Percentiles rank a stretch among this genome's conserved stretches.
phyloP scores from a whole-genome alignment of 2,329 filamentous ascomycete species.

The Macrophomina pseudophaseolina region DNA sequence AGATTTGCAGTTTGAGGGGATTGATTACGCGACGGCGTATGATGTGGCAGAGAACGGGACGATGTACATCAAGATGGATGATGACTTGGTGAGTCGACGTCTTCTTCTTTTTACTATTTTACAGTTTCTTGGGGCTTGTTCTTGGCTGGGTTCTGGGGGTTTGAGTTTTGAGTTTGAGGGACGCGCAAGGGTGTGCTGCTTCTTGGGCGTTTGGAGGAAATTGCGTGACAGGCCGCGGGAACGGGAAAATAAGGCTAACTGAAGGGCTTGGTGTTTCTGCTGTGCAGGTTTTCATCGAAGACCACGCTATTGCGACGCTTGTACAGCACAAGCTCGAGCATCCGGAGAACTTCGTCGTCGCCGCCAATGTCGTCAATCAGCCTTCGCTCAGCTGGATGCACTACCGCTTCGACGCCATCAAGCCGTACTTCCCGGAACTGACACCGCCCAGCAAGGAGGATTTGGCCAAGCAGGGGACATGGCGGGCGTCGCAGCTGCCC shows the following conservation, averaged over 20 bases:
- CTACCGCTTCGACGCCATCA: constrained; percentile 58
- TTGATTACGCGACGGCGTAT: constrained; percentile 31
- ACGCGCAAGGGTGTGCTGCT: background rate
- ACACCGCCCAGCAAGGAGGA: constrained; percentile 30
- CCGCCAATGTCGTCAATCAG: constrained; percentile 63
- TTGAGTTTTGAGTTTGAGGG: background rate
- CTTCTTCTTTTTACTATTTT: background rate
- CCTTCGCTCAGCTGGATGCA: constrained; percentile 61
- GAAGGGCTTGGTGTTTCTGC: background rate
- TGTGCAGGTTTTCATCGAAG: constrained; percentile 45
- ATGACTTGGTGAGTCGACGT: constrained; percentile 40
- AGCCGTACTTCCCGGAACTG: constrained; percentile 60
- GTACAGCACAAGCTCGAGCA: constrained; percentile 59
- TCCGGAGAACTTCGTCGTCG: constrained; percentile 58
- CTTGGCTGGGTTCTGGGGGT: background rate
- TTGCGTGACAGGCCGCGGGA: background rate
- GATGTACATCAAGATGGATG: constrained; percentile 52
- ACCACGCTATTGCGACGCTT: constrained; percentile 58
- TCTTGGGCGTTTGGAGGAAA: background rate
- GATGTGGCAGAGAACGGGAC: constrained; percentile 33
- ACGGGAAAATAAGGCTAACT: constrained; percentile 2
- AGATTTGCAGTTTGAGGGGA: constrained; percentile 29
- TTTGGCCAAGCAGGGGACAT: constrained; percentile 36
- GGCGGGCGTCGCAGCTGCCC: constrained; percentile 50
- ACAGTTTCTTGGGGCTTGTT: background rate